phyloP scores from a whole-genome alignment of 2,329 filamentous ascomycete species.

The Alternaria consortialis region DNA sequence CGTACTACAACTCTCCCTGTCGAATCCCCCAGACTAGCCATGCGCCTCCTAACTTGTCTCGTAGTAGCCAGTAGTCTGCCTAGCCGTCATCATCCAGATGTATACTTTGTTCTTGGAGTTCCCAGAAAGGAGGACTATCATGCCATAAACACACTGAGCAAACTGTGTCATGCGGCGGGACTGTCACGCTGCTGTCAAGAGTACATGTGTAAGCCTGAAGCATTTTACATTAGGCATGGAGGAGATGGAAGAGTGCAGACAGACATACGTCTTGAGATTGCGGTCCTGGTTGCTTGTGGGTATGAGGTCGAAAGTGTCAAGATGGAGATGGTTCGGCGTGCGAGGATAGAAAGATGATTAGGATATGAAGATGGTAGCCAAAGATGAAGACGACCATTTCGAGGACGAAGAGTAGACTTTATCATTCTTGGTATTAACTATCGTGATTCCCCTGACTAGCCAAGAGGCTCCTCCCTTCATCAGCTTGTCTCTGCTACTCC shows the following conservation, averaged over 20 bases:
- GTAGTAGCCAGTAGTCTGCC: not conserved
- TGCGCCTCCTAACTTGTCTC: not conserved
- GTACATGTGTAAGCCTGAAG: not conserved
- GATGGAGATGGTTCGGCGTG: not conserved
- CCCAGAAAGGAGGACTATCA: not conserved
- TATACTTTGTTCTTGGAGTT: too few relatives aligned
- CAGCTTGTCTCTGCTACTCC: not conserved
- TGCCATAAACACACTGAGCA: not conserved
- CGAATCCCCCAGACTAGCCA: not conserved
- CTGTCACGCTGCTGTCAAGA: not conserved
- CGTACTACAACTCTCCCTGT: not conserved
- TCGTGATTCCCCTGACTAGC: not conserved
- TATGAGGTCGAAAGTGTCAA: not conserved
- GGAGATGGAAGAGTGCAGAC: not conserved
- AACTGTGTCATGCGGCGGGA: not conserved
- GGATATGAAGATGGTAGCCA: not conserved
- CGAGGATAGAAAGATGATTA: not conserved
- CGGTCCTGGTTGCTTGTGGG: not conserved
- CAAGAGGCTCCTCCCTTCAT: not conserved
- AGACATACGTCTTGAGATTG: not conserved
- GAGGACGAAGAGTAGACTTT: slow-evolving; percentile 10
- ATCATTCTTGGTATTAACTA: slow-evolving; percentile 17
- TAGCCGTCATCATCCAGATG: not conserved
- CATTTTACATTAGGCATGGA: not conserved
- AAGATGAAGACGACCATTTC: not conserved